phyloP scores from a whole-genome alignment of 2,329 filamentous ascomycete species.

The Verticillium zaregamsianum region DNA sequence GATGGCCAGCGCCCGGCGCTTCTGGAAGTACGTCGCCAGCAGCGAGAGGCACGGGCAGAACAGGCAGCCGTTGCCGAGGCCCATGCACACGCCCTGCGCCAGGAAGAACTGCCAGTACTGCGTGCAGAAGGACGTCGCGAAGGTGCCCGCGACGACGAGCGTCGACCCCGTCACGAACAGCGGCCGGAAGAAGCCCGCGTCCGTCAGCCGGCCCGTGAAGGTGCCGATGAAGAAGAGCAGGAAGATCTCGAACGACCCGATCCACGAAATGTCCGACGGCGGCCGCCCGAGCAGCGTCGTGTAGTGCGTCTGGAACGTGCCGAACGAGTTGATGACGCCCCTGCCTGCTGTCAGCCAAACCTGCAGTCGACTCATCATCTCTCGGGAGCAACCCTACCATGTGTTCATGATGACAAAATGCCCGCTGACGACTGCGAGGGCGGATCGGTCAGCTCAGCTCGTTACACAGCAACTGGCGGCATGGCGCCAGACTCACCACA shows the following conservation, averaged over 20 bases:
- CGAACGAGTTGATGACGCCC: slow-evolving; percentile 53
- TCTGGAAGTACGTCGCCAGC: slow-evolving; percentile 62
- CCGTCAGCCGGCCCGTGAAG: slow-evolving; percentile 47
- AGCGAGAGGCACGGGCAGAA: slow-evolving; percentile 63
- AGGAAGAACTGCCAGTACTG: slow-evolving; percentile 54
- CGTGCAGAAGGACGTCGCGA: slow-evolving; percentile 37
- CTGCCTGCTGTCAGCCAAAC: slow-evolving; percentile 13
- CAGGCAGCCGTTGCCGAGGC: slow-evolving; percentile 56
- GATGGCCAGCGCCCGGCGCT: slow-evolving; percentile 53
- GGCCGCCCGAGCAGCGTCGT: slow-evolving; percentile 29
- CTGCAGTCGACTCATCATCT: not conserved
- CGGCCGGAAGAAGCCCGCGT: slow-evolving; percentile 48
- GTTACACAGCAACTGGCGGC: not conserved
- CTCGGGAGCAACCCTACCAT: slow-evolving; percentile 26
- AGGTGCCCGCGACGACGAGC: slow-evolving; percentile 41
- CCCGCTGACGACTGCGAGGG: slow-evolving; percentile 24
- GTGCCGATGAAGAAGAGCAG: slow-evolving; percentile 52
- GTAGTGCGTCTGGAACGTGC: slow-evolving; percentile 53
- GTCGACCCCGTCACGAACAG: slow-evolving; percentile 34
- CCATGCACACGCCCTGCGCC: slow-evolving; percentile 50
- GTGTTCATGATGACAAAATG: slow-evolving; percentile 48
- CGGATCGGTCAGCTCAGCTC: not conserved
- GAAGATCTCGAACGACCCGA: slow-evolving; percentile 51
- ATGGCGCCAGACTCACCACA: slow-evolving; percentile 27
- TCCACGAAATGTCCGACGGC: slow-evolving; percentile 47